phyloP scores from a whole-genome alignment of 225 moss, liverwort and hornwort species.

The Thuidium tamariscinum region DNA sequence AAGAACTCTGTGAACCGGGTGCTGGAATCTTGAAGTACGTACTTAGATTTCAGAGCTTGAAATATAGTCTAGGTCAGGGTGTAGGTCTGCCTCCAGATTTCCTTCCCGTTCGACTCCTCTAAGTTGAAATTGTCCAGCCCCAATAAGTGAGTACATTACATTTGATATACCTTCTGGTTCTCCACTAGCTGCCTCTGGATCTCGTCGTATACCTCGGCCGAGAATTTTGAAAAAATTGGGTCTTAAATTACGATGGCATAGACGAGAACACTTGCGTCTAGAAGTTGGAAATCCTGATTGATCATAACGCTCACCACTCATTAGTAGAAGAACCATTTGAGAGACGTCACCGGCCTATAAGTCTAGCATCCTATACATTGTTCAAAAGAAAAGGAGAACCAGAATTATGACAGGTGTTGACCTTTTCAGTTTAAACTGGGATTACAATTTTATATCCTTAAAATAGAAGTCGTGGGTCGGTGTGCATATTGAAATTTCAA shows the following conservation, averaged over 20 bases:
- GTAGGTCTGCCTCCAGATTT: neutral
- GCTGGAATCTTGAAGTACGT: neutral
- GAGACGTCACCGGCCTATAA: neutral
- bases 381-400: neutral
- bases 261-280: neutral
- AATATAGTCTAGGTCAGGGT: neutral
- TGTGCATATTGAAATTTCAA: neutral
- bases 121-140: neutral
- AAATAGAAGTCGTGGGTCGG: neutral
- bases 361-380: neutral
- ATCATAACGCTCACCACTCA: neutral
- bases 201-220: neutral
- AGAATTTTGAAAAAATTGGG: neutral
- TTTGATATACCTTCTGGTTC: neutral
- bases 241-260: neutral
- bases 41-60: neutral
- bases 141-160: neutral
- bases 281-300: neutral
- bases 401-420: neutral
- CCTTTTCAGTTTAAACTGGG: neutral
- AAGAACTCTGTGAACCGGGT: neutral
- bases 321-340: neutral
- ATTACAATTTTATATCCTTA: neutral
- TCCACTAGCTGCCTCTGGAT: neutral
- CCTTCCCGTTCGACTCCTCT: neutral